phyloP scores from a whole-genome alignment of 768 basidiomycete genomes.

The Paxillus involutus region DNA sequence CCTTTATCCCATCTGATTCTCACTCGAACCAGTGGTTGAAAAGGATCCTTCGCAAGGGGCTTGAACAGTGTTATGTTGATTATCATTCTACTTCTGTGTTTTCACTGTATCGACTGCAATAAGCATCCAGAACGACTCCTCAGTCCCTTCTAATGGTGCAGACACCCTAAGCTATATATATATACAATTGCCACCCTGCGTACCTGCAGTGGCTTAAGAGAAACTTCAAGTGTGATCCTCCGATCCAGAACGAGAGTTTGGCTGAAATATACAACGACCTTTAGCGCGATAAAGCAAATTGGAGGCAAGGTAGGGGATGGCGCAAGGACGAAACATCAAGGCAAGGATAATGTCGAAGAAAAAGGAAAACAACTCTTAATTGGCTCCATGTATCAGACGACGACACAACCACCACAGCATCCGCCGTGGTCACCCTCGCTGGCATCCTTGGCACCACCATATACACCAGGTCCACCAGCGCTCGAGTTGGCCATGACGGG shows the following conservation, averaged over 20 bases:
- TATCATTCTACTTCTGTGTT: not conserved
- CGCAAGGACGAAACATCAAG: constrained; percentile 6
- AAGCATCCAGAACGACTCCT: constrained; percentile 2
- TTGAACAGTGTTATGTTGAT: constrained; percentile 11
- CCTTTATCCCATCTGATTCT: not conserved
- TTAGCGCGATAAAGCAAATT: constrained; percentile 7
- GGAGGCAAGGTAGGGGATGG: constrained; percentile 2
- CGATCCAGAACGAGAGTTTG: constrained; percentile 2
- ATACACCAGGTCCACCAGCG: constrained; percentile 46
- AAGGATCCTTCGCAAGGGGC: constrained; percentile 24
- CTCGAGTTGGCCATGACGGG: constrained; percentile 52
- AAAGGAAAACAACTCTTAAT: not conserved
- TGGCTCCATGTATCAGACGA: constrained; percentile 35
- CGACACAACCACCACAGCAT: constrained; percentile 72
- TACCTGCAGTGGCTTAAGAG: not conserved
- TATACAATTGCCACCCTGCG: constrained; percentile 22
- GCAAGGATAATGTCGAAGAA: not conserved
- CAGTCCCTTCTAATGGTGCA: constrained; percentile 3
- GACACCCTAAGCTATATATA: constrained; percentile 18
- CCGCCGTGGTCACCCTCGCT: constrained; percentile 54
- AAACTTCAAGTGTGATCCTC: constrained; percentile 4
- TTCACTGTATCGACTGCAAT: not conserved
- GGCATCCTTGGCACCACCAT: constrained; percentile 42
- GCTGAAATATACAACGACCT: constrained; percentile 12
- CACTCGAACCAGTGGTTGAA: constrained; percentile 17